A percentile compares a stretch with the other conserved stretches of the same genome.
phyloP scores from a whole-genome alignment of 805 yeast species.

The Cyberlindnera misumaiensis region DNA sequence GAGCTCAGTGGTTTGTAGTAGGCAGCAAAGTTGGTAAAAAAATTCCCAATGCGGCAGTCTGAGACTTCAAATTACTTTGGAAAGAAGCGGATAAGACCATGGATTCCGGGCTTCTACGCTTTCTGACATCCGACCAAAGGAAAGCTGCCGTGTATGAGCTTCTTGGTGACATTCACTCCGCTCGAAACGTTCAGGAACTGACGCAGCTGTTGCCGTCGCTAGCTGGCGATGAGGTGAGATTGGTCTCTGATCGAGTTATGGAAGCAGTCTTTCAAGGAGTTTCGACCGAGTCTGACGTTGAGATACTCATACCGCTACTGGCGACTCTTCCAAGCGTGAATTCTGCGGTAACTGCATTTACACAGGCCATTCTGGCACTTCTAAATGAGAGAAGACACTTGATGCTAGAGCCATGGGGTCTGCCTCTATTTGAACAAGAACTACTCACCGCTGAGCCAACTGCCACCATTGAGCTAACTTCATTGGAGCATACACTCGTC shows the following conservation, averaged over 20 bases:
- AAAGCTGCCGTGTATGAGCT: constrained; percentile 4
- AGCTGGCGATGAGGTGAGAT: background rate
- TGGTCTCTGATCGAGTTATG: background rate
- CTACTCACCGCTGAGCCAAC: too few relatives aligned
- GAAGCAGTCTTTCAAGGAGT: background rate
- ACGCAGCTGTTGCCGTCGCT: constrained; percentile 7
- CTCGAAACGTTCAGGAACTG: constrained; percentile 3
- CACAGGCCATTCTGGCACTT: constrained; percentile 2
- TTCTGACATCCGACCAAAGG: constrained; percentile 4
- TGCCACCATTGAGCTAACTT: background rate
- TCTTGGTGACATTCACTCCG: constrained; percentile 1
- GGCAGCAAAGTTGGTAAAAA: too few relatives aligned
- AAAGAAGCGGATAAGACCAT: too few relatives aligned
- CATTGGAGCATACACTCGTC: constrained; percentile 2
- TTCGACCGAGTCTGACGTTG: too few relatives aligned
- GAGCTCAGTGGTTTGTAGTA: too few relatives aligned
- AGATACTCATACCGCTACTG: too few relatives aligned
- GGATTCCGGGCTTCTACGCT: constrained; percentile 1
- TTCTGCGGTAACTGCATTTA: too few relatives aligned
- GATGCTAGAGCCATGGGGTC: constrained; percentile 2
- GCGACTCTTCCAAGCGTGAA: too few relatives aligned
- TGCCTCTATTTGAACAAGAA: constrained; percentile 1
- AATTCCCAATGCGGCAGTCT: too few relatives aligned
- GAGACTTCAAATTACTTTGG: too few relatives aligned
- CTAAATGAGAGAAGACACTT: constrained; percentile 2